Evolutionary conservation across 2,329 filamentous ascomycete species (phyloP), one percentile per base, ranked within the genome.

Genomic region (Claviceps digitariae): DNA sequence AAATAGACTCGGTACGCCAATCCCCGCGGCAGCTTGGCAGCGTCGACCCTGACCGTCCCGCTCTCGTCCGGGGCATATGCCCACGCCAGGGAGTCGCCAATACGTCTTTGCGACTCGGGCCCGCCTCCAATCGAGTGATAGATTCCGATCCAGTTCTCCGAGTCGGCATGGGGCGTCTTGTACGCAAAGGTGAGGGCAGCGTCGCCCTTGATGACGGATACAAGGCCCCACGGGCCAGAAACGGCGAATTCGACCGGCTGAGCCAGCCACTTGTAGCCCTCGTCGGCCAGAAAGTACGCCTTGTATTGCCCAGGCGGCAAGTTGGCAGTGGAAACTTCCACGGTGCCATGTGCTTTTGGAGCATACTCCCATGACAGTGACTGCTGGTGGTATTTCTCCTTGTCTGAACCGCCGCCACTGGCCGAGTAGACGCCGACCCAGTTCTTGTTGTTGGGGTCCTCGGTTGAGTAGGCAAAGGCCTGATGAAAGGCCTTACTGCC

Each of bases 111-210:
- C 20, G 70, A 59, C 2, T 64, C 61, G 1, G 69, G 69, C 1
- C 63, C 67, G 25, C 68, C 68, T n/a, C 62, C 64, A 1, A 59
- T 61, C 12, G 61, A 56, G 40, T 60, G 54, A 56, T 67, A 72
- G 3, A 72, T 48, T 31, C 65, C 70, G 23, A 72, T 58, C 70
- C 70, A 72, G 56, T 72, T 72, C 17, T 55, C 61, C 2, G 54
- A 34, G 49, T 63, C 55, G 4, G 66, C 55, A 3, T 57, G 45
- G 0, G 57, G 40, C 0, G 67, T 70, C 5, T 61, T 59, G 57
- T 71, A 72, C 10, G 61, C 48, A 52, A 72, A 69, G 0, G 67
- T 70, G 47, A 67, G 63, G 12, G 56, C 55, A 9, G 61, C 36
- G 41, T 54, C 48, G 51, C 36, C 36, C 13, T 38, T 36, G 13